Evolutionary conservation across 768 basidiomycete species (phyloP).

Genomic region (Lactarius quietus): DNA sequence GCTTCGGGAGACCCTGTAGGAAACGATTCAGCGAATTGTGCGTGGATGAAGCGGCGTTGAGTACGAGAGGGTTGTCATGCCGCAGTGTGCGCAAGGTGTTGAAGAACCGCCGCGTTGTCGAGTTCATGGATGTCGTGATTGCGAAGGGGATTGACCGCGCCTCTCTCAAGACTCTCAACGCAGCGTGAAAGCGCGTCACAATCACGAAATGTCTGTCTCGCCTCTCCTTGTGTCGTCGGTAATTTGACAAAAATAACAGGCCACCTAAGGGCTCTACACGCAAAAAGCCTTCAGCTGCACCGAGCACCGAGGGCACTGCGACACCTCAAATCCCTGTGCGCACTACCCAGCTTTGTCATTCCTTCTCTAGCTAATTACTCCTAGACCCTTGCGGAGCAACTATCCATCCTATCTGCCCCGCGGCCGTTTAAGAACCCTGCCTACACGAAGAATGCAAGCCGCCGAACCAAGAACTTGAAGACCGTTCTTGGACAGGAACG

Average conservation of each 20-base stretch:
- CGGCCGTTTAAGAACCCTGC: slow-evolving; percentile 76
- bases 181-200: background rate
- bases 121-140: background rate
- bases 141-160: background rate
- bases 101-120: slow-evolving; percentile 12
- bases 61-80: slow-evolving; percentile 60
- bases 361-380: background rate
- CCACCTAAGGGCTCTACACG: slow-evolving; percentile 34
- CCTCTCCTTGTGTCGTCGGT: background rate
- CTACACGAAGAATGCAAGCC: slow-evolving; percentile 65
- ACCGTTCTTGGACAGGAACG: slow-evolving; percentile 73
- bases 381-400: slow-evolving; percentile 68
- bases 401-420: slow-evolving; percentile 66
- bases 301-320: slow-evolving; percentile 33
- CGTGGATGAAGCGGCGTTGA: slow-evolving; percentile 18
- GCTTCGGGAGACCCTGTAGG: slow-evolving; percentile 32
- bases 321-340: slow-evolving; percentile 34
- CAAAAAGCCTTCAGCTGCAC: slow-evolving; percentile 30
- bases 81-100: slow-evolving; percentile 16
- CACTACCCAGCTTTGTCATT: background rate
- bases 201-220: slow-evolving; percentile 7
- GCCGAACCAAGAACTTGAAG: slow-evolving; percentile 78
- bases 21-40: slow-evolving; percentile 11
- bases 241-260: slow-evolving; percentile 24
- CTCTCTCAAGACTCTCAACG: background rate